These are phyloP conservation scores for Saussurea involucrata DNA, from an alignment of 129 eudicot genomes.

Conservation along the genomic window DNA sequence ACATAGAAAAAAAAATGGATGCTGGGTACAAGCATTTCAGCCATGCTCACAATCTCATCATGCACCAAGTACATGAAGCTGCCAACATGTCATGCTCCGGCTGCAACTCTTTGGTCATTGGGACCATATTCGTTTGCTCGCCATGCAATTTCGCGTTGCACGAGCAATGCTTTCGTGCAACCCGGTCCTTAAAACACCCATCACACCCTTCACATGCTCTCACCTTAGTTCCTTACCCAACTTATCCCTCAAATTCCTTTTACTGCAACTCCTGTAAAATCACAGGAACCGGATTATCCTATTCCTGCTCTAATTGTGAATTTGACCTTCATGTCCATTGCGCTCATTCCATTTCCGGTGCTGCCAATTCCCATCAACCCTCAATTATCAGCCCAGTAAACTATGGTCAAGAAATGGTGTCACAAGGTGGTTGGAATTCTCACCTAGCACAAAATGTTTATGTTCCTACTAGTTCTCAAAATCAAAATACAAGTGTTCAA, in stretches of 20 bases:
- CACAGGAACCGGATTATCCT: constrained; percentile 50
- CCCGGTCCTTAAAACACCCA: constrained; percentile 52
- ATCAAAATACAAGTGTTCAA: neutral
- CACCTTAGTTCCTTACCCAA: constrained; percentile 58
- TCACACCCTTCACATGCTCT: constrained; percentile 64
- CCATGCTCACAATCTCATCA: constrained; percentile 31
- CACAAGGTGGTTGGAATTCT: constrained; percentile 4
- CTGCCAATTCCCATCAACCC: neutral
- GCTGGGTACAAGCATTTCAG: constrained; percentile 31
- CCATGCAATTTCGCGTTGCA: constrained; percentile 34
- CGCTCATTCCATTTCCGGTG: constrained; percentile 19
- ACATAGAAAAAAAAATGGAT: too few species aligned
- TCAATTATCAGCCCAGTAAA: neutral
- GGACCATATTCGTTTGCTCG: constrained; percentile 23
- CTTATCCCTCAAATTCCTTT: constrained; percentile 62
- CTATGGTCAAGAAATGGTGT: constrained; percentile 8
- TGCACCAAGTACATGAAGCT: constrained; percentile 21
- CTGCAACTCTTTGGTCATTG: constrained; percentile 24
- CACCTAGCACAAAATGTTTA: neutral
- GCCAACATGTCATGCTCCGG: constrained; percentile 24
- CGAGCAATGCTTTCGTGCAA: constrained; percentile 52
- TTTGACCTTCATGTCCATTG: constrained; percentile 74
- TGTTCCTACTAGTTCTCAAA: constrained; percentile 16
- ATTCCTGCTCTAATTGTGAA: constrained; percentile 57
- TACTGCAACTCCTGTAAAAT: constrained; percentile 49